Base-by-base conservation (phyloP, 2,329 filamentous ascomycete genomes). In the Colletotrichum euphorbiae region DNA sequence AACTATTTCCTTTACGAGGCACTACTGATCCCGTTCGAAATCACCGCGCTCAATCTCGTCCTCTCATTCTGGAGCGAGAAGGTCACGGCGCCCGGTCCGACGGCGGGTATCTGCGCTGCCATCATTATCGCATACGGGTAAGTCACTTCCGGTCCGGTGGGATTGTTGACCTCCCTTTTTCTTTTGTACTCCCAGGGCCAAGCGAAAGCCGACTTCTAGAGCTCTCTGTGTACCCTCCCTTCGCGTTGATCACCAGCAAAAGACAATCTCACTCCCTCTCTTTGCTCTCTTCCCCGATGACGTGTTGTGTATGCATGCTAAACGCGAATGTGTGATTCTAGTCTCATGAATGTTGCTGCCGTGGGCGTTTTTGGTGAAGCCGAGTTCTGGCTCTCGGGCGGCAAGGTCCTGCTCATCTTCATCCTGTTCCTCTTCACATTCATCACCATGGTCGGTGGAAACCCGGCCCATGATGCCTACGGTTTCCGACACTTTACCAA, bases 341-440 rank as follows among this genome's bases (percentile, higher is more conserved):
- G 72, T 69, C 46, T 54, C 33, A 65, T 75, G 21, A 73, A 71
- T 55, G 51, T 71, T 33, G 62, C 61, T 21, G 69, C 70, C 3
- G 70, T 71, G n/a, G 55, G 62, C 46, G 46, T 69, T 4, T 88
- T 88, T 71, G 86, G 85, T 28, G 85, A 89, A 77, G 78, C 87
- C 17, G 85, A 87, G 71, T 88, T 88, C 71, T 87, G 84, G 84
- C 78, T 88, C 19, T 84, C 83, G 70, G 72, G 87, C 28, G 77
- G 87, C 52, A 88, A 88, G 73, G 83, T 85, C 36, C 75, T 83
- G 42, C 84, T 83, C n/a, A 87, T 88, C 64, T 79, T 85, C 11
- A 82, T 88, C 62, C 91, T 91, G 74, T 90, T 91, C 69, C 82
- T 91, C 42, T 80, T 90, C 55, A 86, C 88, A 1, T 89, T 91